Evolutionary conservation across 2,329 filamentous ascomycete genomes (phyloP), one percentile per base, ranked within the genome.

Genomic region (Colletotrichum chrysophilum): DNA sequence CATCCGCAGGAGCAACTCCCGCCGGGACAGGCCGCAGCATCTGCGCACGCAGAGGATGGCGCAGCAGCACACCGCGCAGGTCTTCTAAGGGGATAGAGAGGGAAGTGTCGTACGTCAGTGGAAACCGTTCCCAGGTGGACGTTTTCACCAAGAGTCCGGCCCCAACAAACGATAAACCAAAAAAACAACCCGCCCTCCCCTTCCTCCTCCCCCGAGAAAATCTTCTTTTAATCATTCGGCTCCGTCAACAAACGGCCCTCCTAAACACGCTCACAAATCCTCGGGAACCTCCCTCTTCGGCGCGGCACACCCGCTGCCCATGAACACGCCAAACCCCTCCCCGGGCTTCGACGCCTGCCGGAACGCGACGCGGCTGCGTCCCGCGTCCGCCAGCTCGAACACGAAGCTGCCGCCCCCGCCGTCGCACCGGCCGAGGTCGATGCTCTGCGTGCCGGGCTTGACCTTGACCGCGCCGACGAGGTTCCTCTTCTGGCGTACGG

Each of bases 331-430:
- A 18, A 75, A 75, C 14, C 74, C 74, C 24, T 76, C 71, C 4
- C 36, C 43, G 21, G 36, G 66, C 52, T 67, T 66, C 12, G 66
- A 61, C 5, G 74, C 66, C 71, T 76, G 74, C 32, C 74, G 74
- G 61, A 76, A 76, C n/a, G 74, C 74, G 66, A 76, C 65, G 28
- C 74, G 70, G 32, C 71, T 75, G 48, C 74, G 74, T 38, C 70
- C 74, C 18, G 48, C 28, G 71, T 66, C 71, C 24, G 65, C 52
- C 16, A 76, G 60, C 60, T 76, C 74, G 28, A 76, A 76, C 21
- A 76, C 71, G 56, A 74, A 76, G 60, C 74, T 75, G 60, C 66
- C 71, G 60, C 65, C 43, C 0, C 43, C 56, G 28, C 74, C 74
- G 52, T 75, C 65, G 61, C 74, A 76, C 21, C 7, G 58, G 24